A percentile compares a stretch with the other conserved stretches of the same genome.
Conservation (phyloP, 2,329 filamentous ascomycete genomes). For the Colletotrichum destructivum region DNA sequence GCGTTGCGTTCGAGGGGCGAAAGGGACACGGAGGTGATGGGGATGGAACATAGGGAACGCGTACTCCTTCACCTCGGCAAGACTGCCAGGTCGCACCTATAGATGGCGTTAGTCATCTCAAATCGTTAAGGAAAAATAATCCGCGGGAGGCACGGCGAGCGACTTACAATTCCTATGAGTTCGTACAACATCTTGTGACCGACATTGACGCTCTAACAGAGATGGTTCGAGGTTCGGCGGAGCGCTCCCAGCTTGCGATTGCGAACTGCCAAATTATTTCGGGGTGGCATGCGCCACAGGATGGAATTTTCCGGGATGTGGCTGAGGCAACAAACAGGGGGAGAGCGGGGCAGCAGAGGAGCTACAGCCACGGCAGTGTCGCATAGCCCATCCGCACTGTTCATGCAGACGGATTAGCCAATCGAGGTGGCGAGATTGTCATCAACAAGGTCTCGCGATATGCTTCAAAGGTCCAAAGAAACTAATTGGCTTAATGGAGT, state of each 20-base stretch:
- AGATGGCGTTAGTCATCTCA: constrained; percentile 27
- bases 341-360: neutral
- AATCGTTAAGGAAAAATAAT: no score
- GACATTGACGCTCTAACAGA: constrained; percentile 47
- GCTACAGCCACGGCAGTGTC: constrained; percentile 32
- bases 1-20: neutral
- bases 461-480: neutral
- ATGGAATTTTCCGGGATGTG: constrained; percentile 33
- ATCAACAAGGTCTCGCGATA: neutral
- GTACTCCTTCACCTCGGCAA: constrained; percentile 96
- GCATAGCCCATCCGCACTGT: constrained; percentile 28
- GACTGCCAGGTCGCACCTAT: constrained; percentile 91
- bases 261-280: constrained; percentile 41
- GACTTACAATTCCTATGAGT: constrained; percentile 90
- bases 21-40: constrained; percentile 29
- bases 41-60: constrained; percentile 50
- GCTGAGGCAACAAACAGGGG: neutral
- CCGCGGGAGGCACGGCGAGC: neutral
- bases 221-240: constrained; percentile 22
- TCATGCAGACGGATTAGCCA: constrained; percentile 14
- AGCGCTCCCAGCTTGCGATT: constrained; percentile 26
- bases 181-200: constrained; percentile 89
- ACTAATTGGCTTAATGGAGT: neutral
- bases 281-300: constrained; percentile 19
- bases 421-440: constrained; percentile 33